These are phyloP conservation scores for Stipa capillata DNA, from an alignment of 176 grass and related monocot genomes.

Conservation along the genomic window DNA sequence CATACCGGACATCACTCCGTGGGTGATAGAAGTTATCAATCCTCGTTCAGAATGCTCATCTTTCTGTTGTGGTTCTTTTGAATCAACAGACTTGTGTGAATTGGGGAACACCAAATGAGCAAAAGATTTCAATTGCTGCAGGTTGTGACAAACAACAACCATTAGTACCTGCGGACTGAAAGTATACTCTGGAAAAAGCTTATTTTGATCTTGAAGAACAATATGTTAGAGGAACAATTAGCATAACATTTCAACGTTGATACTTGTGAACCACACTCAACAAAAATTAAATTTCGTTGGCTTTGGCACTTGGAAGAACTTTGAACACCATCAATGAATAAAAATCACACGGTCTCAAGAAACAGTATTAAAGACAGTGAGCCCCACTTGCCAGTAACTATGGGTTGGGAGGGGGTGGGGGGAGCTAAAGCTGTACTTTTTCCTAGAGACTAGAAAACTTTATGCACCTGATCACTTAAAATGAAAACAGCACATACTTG, in stretches of 20 bases:
- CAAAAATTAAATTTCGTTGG: not conserved
- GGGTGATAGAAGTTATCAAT: slow-evolving; percentile 63
- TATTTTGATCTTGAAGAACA: no score
- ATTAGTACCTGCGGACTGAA: not conserved
- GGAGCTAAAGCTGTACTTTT: not conserved
- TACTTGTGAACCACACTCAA: no score
- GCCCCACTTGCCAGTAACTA: not conserved
- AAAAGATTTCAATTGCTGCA: slow-evolving; percentile 82
- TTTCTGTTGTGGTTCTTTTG: slow-evolving; percentile 34
- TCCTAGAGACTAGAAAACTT: not conserved
- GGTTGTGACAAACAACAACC: not conserved
- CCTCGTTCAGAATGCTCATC: slow-evolving; percentile 45
- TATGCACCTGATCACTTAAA: not conserved
- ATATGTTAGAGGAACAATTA: no score
- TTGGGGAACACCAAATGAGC: slow-evolving; percentile 84
- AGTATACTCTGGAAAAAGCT: no score
- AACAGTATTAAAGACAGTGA: not conserved
- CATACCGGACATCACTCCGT: slow-evolving; percentile 68
- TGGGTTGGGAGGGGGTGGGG: not conserved
- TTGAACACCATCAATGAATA: not conserved
- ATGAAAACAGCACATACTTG: not conserved
- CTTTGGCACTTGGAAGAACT: not conserved
- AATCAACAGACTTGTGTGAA: slow-evolving; percentile 34
- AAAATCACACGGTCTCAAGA: not conserved
- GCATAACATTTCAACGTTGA: no score